Evolutionary conservation across 257 asterid genomes (phyloP).

Genomic region (Orobanche coerulescens): DNA sequence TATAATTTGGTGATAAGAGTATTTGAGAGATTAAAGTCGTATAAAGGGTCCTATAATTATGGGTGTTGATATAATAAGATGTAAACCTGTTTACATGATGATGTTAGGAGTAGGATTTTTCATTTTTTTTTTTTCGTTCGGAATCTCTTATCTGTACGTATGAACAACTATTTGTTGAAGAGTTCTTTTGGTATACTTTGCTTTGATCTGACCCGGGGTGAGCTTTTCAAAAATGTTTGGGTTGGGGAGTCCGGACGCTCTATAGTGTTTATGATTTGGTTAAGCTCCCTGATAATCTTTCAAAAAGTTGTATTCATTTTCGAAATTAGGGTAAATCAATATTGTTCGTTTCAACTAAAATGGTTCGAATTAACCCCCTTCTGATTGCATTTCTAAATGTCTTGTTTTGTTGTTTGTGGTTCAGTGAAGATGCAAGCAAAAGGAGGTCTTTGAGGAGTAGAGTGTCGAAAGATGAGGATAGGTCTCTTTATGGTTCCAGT

Average conservation of each 20-base stretch:
- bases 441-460: conserved; percentile 49
- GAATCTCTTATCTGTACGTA: neutral
- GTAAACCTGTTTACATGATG: conserved; percentile 12
- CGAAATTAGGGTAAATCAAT: no score
- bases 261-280: conserved; percentile 6
- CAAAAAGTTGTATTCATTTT: no score
- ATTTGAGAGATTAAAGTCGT: conserved; percentile 12
- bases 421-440: conserved; percentile 65
- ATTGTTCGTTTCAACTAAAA: no score
- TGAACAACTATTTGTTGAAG: conserved; percentile 11
- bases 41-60: neutral
- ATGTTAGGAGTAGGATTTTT: neutral
- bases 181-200: conserved; percentile 6
- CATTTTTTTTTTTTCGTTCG: neutral
- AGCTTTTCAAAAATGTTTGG: neutral
- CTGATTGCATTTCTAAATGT: no score
- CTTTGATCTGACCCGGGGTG: neutral
- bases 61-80: neutral
- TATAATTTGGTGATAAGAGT: conserved; percentile 1
- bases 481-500: conserved; percentile 40
- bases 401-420: conserved; percentile 4
- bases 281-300: conserved; percentile 12
- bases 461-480: conserved; percentile 56
- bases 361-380: no score
- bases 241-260: conserved; percentile 1